Evolutionary conservation across 495 filamentous ascomycete genomes (phyloP), one percentile per base, ranked within the genome.

Genomic region (Xylaria acuta): DNA sequence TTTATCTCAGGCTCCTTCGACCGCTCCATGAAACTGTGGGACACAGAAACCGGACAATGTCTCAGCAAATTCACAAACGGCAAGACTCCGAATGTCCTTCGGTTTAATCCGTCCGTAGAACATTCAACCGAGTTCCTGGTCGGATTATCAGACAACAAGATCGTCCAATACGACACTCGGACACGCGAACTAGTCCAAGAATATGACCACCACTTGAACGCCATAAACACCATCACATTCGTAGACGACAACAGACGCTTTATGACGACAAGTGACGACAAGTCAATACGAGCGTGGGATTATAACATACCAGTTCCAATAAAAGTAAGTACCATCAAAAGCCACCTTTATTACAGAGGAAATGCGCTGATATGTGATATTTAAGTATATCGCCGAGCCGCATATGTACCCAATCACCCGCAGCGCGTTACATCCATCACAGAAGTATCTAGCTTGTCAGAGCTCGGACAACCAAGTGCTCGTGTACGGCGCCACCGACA

Each of bases 221-320:
- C 95, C n/a, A 90, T 99, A 85, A 98, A 98, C 84, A 98, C 95
- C 11, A 92, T 98, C 76, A 97, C 94, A 47, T 99, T 98, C 80
- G 94, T 97, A 74, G 96, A 97, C 80, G 90, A 97, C 67, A 93
- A 93, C 82, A 90, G 96, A 49, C 92, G 97, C 62, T 98, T 99
- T 88, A 96, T 98, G 87, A 94, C 96, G 36, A 98, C 97, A 14
- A 95, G 92, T 5, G 97, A 99, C 82, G 96, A 99, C 84, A 97
- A 97, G 80, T 95, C 92, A 34, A 85, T 99, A 34, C 90, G 96
- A 69, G 95, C 95, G 9, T 99, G 96, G 96, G 97, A 98, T 84
- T 97, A 97, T 83, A 93, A 93, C 72, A 98, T 99, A 77, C 95
- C 95, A 6, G 94, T 97, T 0, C 85, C 86, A 43, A 88, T 88